Evolutionary conservation across 1,284 basidiomycete species (phyloP), one percentile per base, ranked within the genome.

Genomic region (Pterulicium gracile): DNA sequence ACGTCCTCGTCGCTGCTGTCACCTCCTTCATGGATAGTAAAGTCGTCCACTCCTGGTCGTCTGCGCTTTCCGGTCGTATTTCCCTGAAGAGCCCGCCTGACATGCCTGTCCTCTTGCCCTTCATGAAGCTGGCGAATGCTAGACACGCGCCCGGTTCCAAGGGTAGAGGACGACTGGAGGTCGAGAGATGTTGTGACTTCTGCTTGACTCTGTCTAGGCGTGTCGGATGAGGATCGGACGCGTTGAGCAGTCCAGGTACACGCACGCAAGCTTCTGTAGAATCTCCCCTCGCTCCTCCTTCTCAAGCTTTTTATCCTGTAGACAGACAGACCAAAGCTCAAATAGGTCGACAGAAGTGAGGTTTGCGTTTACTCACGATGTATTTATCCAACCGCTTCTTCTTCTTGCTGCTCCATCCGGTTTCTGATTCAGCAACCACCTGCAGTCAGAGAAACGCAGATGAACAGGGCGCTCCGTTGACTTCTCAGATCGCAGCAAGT

Each of bases 311-410:
- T 90, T 90, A 46, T 88, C 83, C 87, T 90, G 53, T 40, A 45
- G n/a, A 15, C 36, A 18, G 23, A 36, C 41, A 43, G 2, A 24
- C 23, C 40, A 47, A 44, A 27, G 42, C 46, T 39, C 15, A 39
- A 7, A 22, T 3, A 44, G 15, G 42, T 47, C 20, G 41, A 34
- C 22, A 15, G 22, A 24, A 19, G 27, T 43, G 17, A 34, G 24
- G 24, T 44, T 23, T n/a, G 18, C 50, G 17, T 17, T 14, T 3
- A 59, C 73, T 52, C 47, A 87, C 87, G 53, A 92, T 88, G 55
- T 88, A 92, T 56, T 88, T 88, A 53, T 91, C 88, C 7, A 92
- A 62, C 40, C 83, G 68, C 58, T 81, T 88, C 66, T 77, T 83
- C 66, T 87, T 90, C 66, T 87, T 88, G 50, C 68, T 76, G 39